Evolutionary conservation across 225 moss, liverwort and hornwort genomes (phyloP).

Genomic region (Anthoceros angustus): DNA sequence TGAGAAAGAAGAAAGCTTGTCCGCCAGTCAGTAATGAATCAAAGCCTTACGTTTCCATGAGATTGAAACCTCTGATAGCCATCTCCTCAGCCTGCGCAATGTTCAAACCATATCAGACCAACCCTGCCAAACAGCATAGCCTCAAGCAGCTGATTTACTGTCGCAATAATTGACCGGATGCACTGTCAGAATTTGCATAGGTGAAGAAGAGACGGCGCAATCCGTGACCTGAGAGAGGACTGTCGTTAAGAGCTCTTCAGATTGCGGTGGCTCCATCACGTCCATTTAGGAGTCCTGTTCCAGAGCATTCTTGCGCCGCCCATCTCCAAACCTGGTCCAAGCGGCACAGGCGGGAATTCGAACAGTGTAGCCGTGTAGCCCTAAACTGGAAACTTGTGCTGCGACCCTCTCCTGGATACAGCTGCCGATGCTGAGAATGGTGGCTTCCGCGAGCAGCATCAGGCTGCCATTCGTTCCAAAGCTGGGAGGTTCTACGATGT

Average conservation of each 20-base stretch:
- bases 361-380: neutral
- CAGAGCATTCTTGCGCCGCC: too few relatives aligned
- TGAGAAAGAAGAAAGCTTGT: neutral
- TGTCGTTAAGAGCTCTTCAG: too few relatives aligned
- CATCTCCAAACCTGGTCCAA: too few relatives aligned
- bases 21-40: neutral
- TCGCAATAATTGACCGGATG: too few relatives aligned
- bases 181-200: too few relatives aligned
- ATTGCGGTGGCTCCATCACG: too few relatives aligned
- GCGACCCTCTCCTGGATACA: neutral
- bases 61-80: neutral
- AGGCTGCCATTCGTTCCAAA: neutral
- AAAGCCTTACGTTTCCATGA: neutral
- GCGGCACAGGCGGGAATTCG: too few relatives aligned
- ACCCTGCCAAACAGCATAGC: too few relatives aligned
- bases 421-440: neutral
- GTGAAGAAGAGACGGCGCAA: too few relatives aligned
- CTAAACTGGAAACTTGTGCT: neutral
- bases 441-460: neutral
- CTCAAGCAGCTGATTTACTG: too few relatives aligned
- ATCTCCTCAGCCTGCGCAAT: constrained; percentile 1
- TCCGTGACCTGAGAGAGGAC: too few relatives aligned
- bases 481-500: neutral
- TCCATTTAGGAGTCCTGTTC: too few relatives aligned
- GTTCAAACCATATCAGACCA: neutral